These are phyloP conservation scores for Phalaenopsis aphrodite DNA, from an alignment of 106 monocot genomes.

Conservation along the genomic window DNA sequence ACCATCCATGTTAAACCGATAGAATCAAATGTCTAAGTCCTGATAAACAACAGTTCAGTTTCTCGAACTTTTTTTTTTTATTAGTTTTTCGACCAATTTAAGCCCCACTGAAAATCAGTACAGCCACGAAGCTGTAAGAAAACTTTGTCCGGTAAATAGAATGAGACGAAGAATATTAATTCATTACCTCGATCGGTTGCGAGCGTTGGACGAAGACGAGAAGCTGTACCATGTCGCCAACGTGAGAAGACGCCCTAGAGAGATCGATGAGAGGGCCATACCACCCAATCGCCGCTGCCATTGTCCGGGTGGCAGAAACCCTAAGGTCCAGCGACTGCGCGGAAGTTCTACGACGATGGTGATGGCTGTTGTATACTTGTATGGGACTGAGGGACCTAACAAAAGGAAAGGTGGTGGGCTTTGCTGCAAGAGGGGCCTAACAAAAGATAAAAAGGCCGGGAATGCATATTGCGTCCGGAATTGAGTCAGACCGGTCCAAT, in stretches of 20 bases:
- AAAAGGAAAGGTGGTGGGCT: no score
- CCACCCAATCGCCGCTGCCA: conserved; percentile 39
- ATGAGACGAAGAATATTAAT: neutral
- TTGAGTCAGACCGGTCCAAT: no score
- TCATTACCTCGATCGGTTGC: conserved; percentile 24
- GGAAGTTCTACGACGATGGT: no score
- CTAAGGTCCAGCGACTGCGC: neutral
- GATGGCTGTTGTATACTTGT: no score
- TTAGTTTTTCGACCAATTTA: neutral
- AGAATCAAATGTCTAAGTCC: neutral
- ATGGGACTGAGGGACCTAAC: no score
- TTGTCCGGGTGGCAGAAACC: neutral
- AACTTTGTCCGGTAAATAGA: neutral
- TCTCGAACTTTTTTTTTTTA: no score
- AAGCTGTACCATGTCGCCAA: conserved; percentile 49
- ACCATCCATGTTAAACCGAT: neutral
- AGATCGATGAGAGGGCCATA: conserved; percentile 68
- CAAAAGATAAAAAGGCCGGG: no score
- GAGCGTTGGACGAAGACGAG: conserved; percentile 36
- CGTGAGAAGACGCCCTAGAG: conserved; percentile 25
- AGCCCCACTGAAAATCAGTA: neutral
- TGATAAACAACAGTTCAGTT: neutral
- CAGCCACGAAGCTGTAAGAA: neutral
- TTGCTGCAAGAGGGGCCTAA: no score
- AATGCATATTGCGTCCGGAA: no score